Base-by-base conservation (phyloP, 768 basidiomycete genomes). In the Exidia glandulosa region DNA sequence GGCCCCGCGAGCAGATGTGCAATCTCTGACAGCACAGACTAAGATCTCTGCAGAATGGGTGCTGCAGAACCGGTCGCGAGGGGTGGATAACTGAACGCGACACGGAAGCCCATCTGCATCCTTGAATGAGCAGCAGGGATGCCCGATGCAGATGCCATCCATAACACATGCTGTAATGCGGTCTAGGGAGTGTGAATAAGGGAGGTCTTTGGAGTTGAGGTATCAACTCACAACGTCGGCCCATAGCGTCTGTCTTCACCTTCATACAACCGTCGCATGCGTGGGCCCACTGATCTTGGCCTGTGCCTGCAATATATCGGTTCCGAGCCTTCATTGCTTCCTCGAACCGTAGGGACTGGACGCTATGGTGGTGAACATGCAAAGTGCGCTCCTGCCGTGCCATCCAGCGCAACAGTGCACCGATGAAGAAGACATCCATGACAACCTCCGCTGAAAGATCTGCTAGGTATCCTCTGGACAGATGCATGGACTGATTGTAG, bases 91-190 rank as follows among this genome's bases (percentile, higher is more conserved):
- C 2, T 60, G 61, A 5, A 27, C 32, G 7, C 31, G 29, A 36
- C 68, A 69, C 36, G 34, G 34, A 9, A 36, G 16, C 9, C 34
- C 34, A 16, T 36, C 34, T 36, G 34, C 34, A 36, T 64, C 60
- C 32, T 55, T 59, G 3, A 62, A 62, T 6, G 61, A 41, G 57
- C 70, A 70, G 56, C 67, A 65, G 2, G 67, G 66, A 57, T 66
- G 64, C 2, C 68, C 67, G 3, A 70, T 61, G 9, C 66, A 64
- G 19, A 72, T 60, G 7, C 71, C 69, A 59, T 72, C 69, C 7
- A 60, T 64, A 13, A 68, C 64, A 36, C 34, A 36, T 9, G 34
- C 34, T 9, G 34, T 36, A 36, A 36, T 36, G 34, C 34, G 34
- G 16, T 36, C 34, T 36, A 36, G 10, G 16, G 9, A 16, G 16